Base-by-base conservation (phyloP, 2,329 filamentous ascomycete genomes). In the Fusarium devonianum region DNA sequence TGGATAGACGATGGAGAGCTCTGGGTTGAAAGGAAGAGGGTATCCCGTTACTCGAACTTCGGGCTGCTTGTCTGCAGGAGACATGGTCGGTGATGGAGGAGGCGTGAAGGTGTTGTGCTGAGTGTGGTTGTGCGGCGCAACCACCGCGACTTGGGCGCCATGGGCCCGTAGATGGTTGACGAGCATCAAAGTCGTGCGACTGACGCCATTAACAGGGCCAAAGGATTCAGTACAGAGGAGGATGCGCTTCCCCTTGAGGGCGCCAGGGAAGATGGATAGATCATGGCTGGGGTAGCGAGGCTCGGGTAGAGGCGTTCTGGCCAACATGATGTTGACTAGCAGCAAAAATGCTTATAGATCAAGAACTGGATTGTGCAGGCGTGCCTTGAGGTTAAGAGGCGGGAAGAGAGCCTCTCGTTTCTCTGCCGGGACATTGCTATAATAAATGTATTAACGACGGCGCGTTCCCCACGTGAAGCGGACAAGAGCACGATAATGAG, bases 171-270 rank as follows among this genome's bases (percentile, higher is more conserved):
- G 74, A 58, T 89, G 86, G 65, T 84, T 82, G 43, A 89, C 83
- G 40, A 89, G 78, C 75, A 85, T 88, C 60, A 85, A 74, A 0
- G 87, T 89, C 4, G 86, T 89, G 53, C 85, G 78, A 62, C 83
- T 87, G 34, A 89, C 86, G n/a, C 87, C 86, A 64, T 89, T 89
- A 66, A 89, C 84, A 0, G 86, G 86, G 3, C 86, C 86, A 49
- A 88, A 86, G 1, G 85, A 89, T 66, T 89, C 87, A 11, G 86
- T 89, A 53, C 85, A 87, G 7, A 89, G 78, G 7, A 89, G 71
- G 53, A 89, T 78, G 54, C 80, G 80, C 68, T 84, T 86, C 8
- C 82, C 83, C 26, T 75, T 71, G n/a, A 89, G 75, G 7, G 73
- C 64, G 1, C 66, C 30, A 0, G 79, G 79, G 52, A 82, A 83